Evolutionary conservation across 768 basidiomycete species (phyloP).

Genomic region (Calocera viscosa): DNA sequence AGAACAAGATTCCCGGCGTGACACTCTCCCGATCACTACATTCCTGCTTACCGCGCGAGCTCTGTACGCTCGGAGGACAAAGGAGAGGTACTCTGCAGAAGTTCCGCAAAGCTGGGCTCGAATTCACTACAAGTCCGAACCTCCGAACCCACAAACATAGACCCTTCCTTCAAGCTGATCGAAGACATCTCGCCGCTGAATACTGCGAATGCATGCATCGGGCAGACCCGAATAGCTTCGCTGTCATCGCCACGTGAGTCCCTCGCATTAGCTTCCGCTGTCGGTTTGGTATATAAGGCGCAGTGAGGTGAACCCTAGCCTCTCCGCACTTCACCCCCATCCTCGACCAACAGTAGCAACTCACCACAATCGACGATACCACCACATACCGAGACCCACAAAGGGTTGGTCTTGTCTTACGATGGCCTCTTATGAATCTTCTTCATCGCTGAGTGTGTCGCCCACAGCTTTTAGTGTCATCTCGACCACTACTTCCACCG

Average conservation of each 20-base stretch:
- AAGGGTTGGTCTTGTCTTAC: conserved; percentile 7
- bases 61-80: too few relatives aligned
- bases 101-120: too few relatives aligned
- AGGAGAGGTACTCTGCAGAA: too few relatives aligned
- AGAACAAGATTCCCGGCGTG: too few relatives aligned
- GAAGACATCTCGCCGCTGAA: not conserved
- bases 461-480: conserved; percentile 4
- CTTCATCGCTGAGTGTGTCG: conserved; percentile 8
- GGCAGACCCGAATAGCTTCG: not conserved
- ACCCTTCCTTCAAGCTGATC: not conserved
- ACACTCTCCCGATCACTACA: too few relatives aligned
- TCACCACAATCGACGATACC: conserved; percentile 1
- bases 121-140: too few relatives aligned
- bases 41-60: too few relatives aligned
- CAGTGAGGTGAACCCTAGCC: not conserved
- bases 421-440: conserved; percentile 8
- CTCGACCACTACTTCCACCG: not conserved
- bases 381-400: not conserved
- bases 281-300: not conserved
- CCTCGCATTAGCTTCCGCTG: not conserved
- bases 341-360: conserved; percentile 1
- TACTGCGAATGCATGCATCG: not conserved
- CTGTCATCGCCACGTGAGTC: conserved; percentile 2
- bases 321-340: not conserved
- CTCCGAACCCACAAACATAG: too few relatives aligned